A percentile compares a stretch with the other conserved stretches of the same genome.
Conservation (phyloP, 345 rosid genomes). For the Moricandia arvensis region DNA sequence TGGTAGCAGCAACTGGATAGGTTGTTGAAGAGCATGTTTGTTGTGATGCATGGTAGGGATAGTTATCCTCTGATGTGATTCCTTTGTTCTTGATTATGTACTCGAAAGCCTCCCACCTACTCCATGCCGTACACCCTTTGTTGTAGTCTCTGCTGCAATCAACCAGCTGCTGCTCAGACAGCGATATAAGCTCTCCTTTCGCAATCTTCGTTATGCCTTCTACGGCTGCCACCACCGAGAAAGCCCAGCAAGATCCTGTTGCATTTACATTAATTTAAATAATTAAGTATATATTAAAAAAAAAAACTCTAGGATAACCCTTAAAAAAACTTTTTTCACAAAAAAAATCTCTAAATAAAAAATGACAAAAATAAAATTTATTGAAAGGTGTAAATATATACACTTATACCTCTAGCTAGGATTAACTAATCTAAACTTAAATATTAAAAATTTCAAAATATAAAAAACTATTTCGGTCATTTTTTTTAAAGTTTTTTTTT, state of each 20-base stretch:
- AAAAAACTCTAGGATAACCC: too few species aligned
- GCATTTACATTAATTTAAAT: not conserved
- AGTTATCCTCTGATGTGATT: not conserved
- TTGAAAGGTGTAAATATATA: too few species aligned
- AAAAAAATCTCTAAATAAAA: too few species aligned
- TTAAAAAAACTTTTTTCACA: too few species aligned
- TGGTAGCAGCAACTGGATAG: constrained; percentile 17
- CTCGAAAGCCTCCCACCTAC: not conserved
- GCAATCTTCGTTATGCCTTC: constrained; percentile 6
- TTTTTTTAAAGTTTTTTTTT: too few species aligned
- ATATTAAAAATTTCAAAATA: too few species aligned
- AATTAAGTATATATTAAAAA: not conserved
- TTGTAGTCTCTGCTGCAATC: not conserved
- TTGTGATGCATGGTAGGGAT: not conserved
- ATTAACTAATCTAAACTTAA: too few species aligned
- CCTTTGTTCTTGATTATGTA: not conserved
- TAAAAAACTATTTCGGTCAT: too few species aligned
- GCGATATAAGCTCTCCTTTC: not conserved
- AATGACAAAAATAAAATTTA: too few species aligned
- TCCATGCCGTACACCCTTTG: not conserved
- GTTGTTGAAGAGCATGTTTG: constrained; percentile 37
- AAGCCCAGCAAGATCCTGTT: not conserved
- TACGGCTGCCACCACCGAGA: not conserved
- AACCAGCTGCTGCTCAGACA: not conserved
- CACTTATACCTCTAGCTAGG: too few species aligned